Evolutionary conservation across 257 asterid genomes (phyloP), one percentile per base, ranked within the genome.

Genomic region (Solanum piurae): DNA sequence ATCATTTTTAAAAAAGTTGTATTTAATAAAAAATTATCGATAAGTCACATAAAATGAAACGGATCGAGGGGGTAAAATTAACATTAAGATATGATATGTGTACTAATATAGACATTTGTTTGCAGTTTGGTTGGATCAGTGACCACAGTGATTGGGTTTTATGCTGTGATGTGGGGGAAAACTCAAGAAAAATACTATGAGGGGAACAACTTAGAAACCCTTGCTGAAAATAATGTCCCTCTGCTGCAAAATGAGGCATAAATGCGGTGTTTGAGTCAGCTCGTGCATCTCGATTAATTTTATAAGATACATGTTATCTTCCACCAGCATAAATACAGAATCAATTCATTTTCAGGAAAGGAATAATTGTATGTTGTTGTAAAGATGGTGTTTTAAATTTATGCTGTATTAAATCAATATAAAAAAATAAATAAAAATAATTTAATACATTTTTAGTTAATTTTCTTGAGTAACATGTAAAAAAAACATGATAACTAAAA

Each of bases 151-250:
- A 14, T 71, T 71, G 40, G 76, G 2, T 71, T 71, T 71, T 71
- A 92, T 69, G 93, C 80, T 20, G 95, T 93, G 66, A 89, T 92
- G 72, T 93, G 94, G 95, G 95, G 95, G 0, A 92, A 80, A 86
- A 91, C 93, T 5, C 82, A 64, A 73, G 94, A 89, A 77, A 71
- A 89, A 52, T 21, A 83, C 72, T 55, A 12, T 29, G 37, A 49
- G 27, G 25, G 40, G 71, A 83, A 83, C 12, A 52, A 34, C 33
- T 58, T 14, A 38, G 86, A 52, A 83, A 31, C 68, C 9, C 84
- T n/a, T 23, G 23, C 23, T 16, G 23, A 77, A 18, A 77, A 77
- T 77, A 55, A 55, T 55, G 62, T 46, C 62, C 62, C 84, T 37
- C 36, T 77, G 33, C 60, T 77, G 84, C 84, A 77, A 77, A 46